Percentiles rank a stretch among this genome's conserved stretches.
Evolutionary conservation across 805 yeast species (phyloP).

Genomic region (Starmerella tilneyi): DNA sequence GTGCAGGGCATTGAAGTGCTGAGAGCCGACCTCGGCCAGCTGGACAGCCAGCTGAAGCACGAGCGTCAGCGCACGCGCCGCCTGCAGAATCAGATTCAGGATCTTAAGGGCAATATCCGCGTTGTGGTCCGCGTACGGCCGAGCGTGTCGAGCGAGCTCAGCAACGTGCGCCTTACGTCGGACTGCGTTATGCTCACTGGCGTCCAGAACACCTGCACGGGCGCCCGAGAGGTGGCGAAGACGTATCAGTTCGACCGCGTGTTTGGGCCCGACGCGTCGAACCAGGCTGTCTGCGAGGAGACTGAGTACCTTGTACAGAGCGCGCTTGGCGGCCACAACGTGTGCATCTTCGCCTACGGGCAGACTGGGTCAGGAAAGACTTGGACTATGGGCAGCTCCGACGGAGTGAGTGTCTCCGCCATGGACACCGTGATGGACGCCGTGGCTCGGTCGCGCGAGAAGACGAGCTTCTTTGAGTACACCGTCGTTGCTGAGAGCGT

Average conservation of each 20-base stretch:
- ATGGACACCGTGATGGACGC: constrained; percentile 58
- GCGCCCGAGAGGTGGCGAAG: constrained; percentile 32
- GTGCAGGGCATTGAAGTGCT: background rate
- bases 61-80: constrained; percentile 38
- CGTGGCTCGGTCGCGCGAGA: constrained; percentile 32
- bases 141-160: constrained; percentile 13
- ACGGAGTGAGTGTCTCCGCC: constrained; percentile 78
- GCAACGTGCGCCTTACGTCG: background rate
- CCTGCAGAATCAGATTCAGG: constrained; percentile 68
- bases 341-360: constrained; percentile 92
- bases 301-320: constrained; percentile 76
- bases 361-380: constrained; percentile 97
- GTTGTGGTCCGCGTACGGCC: constrained; percentile 86
- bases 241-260: constrained; percentile 58
- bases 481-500: constrained; percentile 55
- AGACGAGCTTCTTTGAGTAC: constrained; percentile 37
- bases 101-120: constrained; percentile 80
- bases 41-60: background rate
- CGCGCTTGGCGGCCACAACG: constrained; percentile 80
- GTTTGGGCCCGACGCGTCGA: constrained; percentile 46
- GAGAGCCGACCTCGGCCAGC: background rate
- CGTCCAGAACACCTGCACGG: background rate
- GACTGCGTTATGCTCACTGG: constrained; percentile 6
- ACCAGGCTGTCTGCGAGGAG: constrained; percentile 66
- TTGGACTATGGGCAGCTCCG: constrained; percentile 66